These are phyloP conservation scores for Blastobotrys arbuscula DNA, from an alignment of 1,139 yeast species.

Conservation along the genomic window DNA sequence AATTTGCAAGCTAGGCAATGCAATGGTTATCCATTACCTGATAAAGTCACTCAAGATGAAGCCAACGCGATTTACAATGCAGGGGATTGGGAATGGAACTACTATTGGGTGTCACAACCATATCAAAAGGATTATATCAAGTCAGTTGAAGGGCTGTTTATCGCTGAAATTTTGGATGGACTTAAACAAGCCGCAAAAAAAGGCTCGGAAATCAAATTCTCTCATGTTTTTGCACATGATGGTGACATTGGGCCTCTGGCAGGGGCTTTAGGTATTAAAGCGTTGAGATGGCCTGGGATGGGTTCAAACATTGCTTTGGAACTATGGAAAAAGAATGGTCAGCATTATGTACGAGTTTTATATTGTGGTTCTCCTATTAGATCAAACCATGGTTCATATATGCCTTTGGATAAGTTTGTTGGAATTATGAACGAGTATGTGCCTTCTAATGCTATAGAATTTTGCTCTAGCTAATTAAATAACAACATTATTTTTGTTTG, in stretches of 20 bases:
- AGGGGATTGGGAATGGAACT: conserved; percentile 40
- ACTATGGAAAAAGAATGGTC: conserved; percentile 28
- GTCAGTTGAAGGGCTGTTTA: conserved; percentile 34
- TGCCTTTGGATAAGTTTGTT: conserved; percentile 14
- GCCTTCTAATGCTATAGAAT: conserved; percentile 1
- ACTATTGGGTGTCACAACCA: conserved; percentile 31
- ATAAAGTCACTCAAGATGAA: conserved; percentile 27
- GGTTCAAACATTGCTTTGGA: conserved; percentile 40
- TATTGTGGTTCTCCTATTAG: conserved; percentile 32
- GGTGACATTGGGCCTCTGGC: conserved; percentile 37
- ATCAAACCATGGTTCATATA: conserved; percentile 16
- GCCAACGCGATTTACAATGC: conserved; percentile 37
- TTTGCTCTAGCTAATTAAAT: conserved; percentile 2
- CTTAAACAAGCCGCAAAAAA: conserved; percentile 29
- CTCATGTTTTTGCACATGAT: conserved; percentile 40
- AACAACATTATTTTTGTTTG: too few species aligned
- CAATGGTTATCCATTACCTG: conserved; percentile 32
- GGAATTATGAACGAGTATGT: not conserved
- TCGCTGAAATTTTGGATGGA: conserved; percentile 33
- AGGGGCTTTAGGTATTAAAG: conserved; percentile 34
- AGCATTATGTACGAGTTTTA: conserved; percentile 33
- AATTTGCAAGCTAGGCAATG: conserved; percentile 38
- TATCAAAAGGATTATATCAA: conserved; percentile 34
- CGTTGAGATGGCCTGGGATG: conserved; percentile 42
- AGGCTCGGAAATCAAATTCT: conserved; percentile 26